A percentile compares a stretch with the other conserved stretches of the same genome.
phyloP scores from a whole-genome alignment of 208 protist genomes.

The Leishmania tarentolae region DNA sequence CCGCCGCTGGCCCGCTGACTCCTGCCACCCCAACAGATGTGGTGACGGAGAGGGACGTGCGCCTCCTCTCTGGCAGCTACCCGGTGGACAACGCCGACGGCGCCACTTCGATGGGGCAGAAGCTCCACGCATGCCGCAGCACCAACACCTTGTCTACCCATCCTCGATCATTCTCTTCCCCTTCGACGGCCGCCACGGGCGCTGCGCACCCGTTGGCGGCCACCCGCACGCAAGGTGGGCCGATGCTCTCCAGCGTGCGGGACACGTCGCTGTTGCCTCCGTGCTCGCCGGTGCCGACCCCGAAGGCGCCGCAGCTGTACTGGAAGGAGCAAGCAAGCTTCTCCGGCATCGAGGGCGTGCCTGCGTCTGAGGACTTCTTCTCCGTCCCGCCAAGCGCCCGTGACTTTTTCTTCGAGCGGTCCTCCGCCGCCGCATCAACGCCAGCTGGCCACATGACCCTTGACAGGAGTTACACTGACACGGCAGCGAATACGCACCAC shows the following conservation, averaged over 20 bases:
- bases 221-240: not conserved
- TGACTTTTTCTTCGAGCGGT: conserved; percentile 19
- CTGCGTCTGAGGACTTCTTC: conserved; percentile 23
- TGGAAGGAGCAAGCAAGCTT: conserved; percentile 4
- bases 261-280: conserved; percentile 3
- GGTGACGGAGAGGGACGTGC: not conserved
- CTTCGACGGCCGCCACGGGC: not conserved
- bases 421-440: conserved; percentile 11
- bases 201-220: not conserved
- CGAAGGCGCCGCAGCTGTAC: conserved; percentile 10
- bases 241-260: not conserved
- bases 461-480: not conserved
- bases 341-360: not conserved
- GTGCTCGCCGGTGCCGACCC: conserved; percentile 6
- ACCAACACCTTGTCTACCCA: not conserved
- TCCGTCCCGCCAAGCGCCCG: conserved; percentile 7
- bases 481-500: not conserved
- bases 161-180: not conserved
- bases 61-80: not conserved
- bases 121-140: conserved; percentile 15
- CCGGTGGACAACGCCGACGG: not conserved
- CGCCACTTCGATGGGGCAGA: not conserved
- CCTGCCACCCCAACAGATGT: not conserved
- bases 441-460: not conserved
- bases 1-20: not conserved